These are phyloP conservation scores for Purshia tridentata DNA, from an alignment of 306 rosid species.

Conservation along the genomic window DNA sequence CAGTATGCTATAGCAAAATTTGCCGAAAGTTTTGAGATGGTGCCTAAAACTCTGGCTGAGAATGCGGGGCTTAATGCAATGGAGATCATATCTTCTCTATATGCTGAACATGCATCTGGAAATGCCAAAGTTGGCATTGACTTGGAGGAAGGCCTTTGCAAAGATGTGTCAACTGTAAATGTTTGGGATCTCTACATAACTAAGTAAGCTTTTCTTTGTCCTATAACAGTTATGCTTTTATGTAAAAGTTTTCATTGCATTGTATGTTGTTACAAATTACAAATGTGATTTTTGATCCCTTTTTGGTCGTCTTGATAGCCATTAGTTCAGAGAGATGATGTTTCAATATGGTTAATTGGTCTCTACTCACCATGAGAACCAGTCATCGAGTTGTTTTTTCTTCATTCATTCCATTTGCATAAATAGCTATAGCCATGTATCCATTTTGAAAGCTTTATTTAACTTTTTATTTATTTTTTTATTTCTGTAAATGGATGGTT, in stretches of 20 bases:
- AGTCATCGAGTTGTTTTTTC: background rate
- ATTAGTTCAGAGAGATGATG: background rate
- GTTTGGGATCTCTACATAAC: slow-evolving; percentile 84
- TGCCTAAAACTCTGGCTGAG: slow-evolving; percentile 79
- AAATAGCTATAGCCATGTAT: too few species aligned
- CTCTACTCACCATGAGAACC: background rate
- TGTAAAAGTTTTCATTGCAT: background rate
- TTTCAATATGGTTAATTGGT: too few species aligned
- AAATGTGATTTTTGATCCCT: background rate
- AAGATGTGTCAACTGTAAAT: slow-evolving; percentile 53
- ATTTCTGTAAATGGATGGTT: background rate
- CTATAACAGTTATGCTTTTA: background rate
- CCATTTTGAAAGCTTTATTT: background rate
- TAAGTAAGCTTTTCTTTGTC: slow-evolving; percentile 50
- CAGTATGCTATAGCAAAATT: slow-evolving; percentile 89
- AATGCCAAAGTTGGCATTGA: slow-evolving; percentile 79
- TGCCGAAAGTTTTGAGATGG: slow-evolving; percentile 89
- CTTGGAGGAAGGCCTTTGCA: slow-evolving; percentile 67
- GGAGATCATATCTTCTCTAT: slow-evolving; percentile 88
- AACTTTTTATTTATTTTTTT: background rate
- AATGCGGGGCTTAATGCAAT: slow-evolving; percentile 86
- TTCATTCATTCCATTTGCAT: background rate
- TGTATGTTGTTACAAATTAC: background rate
- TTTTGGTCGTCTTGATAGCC: background rate
- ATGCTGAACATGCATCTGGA: slow-evolving; percentile 90